Evolutionary conservation across 352 stramenopile genomes (phyloP).

Genomic region (Phytophthora fragariaefolia): DNA sequence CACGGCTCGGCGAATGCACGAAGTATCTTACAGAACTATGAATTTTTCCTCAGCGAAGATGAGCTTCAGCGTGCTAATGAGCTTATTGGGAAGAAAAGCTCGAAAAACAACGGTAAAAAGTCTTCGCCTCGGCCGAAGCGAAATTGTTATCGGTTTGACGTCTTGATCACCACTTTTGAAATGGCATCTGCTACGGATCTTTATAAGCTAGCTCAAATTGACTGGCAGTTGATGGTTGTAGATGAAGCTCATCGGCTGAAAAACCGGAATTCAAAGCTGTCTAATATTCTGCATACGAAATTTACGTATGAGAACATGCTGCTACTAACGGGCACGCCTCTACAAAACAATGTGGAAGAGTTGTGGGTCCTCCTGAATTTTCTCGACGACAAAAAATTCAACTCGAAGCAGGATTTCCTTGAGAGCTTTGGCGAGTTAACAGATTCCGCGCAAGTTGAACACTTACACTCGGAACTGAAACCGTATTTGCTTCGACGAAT

Average conservation of each 20-base stretch:
- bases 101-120: slow-evolving; percentile 28
- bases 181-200: slow-evolving; percentile 96
- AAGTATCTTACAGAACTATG: slow-evolving; percentile 92
- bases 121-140: slow-evolving; percentile 44
- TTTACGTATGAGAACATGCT: slow-evolving; percentile 87
- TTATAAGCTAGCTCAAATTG: slow-evolving; percentile 91
- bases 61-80: slow-evolving; percentile 52
- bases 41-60: slow-evolving; percentile 91
- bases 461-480: slow-evolving; percentile 87
- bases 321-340: slow-evolving; percentile 90
- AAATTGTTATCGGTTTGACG: slow-evolving; percentile 95
- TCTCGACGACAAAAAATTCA: slow-evolving; percentile 94
- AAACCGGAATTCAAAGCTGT: slow-evolving; percentile 98
- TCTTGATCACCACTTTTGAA: slow-evolving; percentile 99
- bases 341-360: slow-evolving; percentile 92
- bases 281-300: slow-evolving; percentile 77
- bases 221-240: slow-evolving; percentile 97
- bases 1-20: slow-evolving; percentile 94
- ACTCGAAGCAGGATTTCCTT: slow-evolving; percentile 93
- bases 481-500: slow-evolving; percentile 87
- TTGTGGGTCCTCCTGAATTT: slow-evolving; percentile 99
- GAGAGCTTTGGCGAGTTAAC: slow-evolving; percentile 95
- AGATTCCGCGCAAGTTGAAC: slow-evolving; percentile 86
- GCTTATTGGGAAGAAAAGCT: slow-evolving; percentile 26
- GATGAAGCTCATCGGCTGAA: slow-evolving; percentile 99